These are phyloP conservation scores for Trichoderma afroharzianum DNA, from an alignment of 2,329 filamentous ascomycete genomes.

Conservation along the genomic window DNA sequence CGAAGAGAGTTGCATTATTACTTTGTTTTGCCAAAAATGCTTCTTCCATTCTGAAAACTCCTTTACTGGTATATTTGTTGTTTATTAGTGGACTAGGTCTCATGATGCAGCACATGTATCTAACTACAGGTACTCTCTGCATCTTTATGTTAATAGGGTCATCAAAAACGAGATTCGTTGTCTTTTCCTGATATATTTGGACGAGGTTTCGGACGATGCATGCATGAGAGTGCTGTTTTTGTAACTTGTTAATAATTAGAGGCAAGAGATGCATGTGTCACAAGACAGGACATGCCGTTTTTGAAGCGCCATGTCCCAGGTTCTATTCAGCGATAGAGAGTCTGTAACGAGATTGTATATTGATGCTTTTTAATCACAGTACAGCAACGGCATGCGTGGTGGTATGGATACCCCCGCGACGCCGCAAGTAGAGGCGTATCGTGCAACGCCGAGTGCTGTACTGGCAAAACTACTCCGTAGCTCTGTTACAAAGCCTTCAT, in stretches of 20 bases:
- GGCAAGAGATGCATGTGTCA: not conserved
- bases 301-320: not conserved
- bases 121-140: not conserved
- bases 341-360: not conserved
- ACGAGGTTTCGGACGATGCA: not conserved
- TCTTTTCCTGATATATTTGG: not conserved
- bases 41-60: not conserved
- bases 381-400: not conserved
- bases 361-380: not conserved
- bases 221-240: not conserved
- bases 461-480: not conserved
- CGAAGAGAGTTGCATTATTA: not conserved
- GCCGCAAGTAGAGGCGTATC: not conserved
- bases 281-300: not conserved
- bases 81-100: not conserved
- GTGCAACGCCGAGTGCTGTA: not conserved
- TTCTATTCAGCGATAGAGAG: not conserved
- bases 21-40: not conserved
- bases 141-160: not conserved
- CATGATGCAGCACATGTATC: not conserved
- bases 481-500: not conserved
- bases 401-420: not conserved
- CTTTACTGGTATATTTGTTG: not conserved
- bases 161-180: not conserved
- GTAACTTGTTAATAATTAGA: not conserved